These are phyloP conservation scores for Leucosporidium yakuticum DNA, from an alignment of 768 basidiomycete genomes.

Conservation along the genomic window DNA sequence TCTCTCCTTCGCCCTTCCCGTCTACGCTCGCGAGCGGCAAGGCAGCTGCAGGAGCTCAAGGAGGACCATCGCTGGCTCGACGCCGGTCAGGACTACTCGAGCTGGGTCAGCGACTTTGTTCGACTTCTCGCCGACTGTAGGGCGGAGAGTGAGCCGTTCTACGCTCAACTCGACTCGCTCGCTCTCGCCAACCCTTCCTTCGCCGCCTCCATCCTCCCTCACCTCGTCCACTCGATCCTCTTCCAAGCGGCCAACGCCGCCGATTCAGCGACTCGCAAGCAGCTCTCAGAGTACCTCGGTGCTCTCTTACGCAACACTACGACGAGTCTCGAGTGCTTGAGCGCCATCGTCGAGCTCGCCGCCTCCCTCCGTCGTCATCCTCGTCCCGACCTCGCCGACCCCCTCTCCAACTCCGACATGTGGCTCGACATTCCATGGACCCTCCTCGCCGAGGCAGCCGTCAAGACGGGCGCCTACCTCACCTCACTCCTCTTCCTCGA, in stretches of 20 bases:
- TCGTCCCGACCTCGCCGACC: conserved; percentile 54
- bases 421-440: conserved; percentile 77
- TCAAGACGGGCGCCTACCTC: conserved; percentile 74
- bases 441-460: conserved; percentile 65
- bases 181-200: conserved; percentile 55
- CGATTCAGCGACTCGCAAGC: background rate
- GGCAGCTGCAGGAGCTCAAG: conserved; percentile 4
- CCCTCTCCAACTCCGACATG: conserved; percentile 38
- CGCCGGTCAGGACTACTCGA: background rate
- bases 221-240: conserved; percentile 67
- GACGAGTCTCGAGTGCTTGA: conserved; percentile 49
- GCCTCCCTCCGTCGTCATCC: conserved; percentile 66
- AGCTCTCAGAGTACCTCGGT: conserved; percentile 56
- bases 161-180: conserved; percentile 60
- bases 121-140: conserved; percentile 22
- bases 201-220: conserved; percentile 63
- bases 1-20: conserved; percentile 7
- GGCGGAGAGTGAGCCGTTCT: conserved; percentile 53
- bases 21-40: background rate
- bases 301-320: conserved; percentile 49
- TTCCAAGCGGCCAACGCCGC: conserved; percentile 14
- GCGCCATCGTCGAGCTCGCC: conserved; percentile 64
- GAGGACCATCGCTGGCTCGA: background rate
- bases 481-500: conserved; percentile 87
- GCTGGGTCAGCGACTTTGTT: conserved; percentile 23